These are phyloP conservation scores for Crucihimalaya himalaica DNA, from an alignment of 345 rosid genomes.

Conservation along the genomic window DNA sequence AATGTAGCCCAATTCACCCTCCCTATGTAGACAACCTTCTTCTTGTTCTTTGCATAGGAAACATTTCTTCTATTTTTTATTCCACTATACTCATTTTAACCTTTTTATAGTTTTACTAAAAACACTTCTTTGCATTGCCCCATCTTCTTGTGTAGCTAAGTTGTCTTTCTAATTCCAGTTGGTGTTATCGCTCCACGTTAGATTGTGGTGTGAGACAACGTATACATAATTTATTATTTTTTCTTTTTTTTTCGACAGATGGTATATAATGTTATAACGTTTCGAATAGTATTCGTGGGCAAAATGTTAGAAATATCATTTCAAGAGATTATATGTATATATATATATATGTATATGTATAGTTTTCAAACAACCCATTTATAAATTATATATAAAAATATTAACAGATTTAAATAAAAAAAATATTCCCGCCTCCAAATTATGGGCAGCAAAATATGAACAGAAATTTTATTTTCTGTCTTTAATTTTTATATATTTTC, in stretches of 20 bases:
- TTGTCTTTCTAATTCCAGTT: slow-evolving; percentile 23
- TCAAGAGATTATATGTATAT: background rate
- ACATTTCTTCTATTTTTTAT: slow-evolving; percentile 49
- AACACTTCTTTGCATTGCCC: slow-evolving; percentile 7
- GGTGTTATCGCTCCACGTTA: slow-evolving; percentile 6
- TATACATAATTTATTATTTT: background rate
- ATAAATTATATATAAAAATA: background rate
- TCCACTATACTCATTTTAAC: slow-evolving; percentile 39
- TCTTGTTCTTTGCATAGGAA: slow-evolving; percentile 59
- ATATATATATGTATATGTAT: background rate
- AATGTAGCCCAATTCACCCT: slow-evolving; percentile 54
- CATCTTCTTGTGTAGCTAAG: slow-evolving; percentile 38
- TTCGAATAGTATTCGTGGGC: background rate
- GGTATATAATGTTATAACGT: background rate
- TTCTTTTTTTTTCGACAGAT: background rate
- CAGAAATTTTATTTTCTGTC: background rate
- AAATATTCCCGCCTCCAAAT: background rate
- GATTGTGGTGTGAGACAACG: background rate
- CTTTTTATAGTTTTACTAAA: slow-evolving; percentile 5
- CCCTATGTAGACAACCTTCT: slow-evolving; percentile 52
- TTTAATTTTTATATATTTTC: background rate
- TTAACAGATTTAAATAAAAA: background rate
- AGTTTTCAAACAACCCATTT: background rate
- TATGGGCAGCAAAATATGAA: background rate
- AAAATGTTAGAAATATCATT: background rate